These are phyloP conservation scores for Russula compacta DNA, from an alignment of 768 basidiomycete species.

Conservation along the genomic window DNA sequence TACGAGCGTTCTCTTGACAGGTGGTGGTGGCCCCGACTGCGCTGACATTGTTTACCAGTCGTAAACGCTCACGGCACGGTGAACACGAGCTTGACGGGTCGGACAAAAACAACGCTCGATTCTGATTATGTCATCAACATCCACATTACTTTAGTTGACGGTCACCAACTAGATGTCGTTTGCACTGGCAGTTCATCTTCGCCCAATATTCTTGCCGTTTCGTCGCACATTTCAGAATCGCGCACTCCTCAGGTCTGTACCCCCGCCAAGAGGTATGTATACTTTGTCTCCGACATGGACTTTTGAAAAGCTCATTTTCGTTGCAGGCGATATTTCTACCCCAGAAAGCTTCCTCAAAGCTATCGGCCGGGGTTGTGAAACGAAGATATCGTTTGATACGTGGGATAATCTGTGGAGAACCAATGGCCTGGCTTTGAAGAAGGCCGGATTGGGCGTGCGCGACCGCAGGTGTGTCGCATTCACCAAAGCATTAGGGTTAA, in stretches of 20 bases:
- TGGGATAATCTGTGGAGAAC: constrained; percentile 71
- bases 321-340: constrained; percentile 41
- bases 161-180: constrained; percentile 1
- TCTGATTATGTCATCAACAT: constrained; percentile 4
- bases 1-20: constrained; percentile 17
- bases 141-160: neutral
- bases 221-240: constrained; percentile 6
- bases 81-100: neutral
- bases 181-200: neutral
- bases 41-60: constrained; percentile 12
- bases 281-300: neutral
- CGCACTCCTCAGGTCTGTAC: neutral
- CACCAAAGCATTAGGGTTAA: neutral
- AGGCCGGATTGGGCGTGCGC: constrained; percentile 53
- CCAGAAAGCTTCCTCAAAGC: constrained; percentile 60
- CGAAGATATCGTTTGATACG: constrained; percentile 50
- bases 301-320: neutral
- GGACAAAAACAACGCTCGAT: too few species aligned
- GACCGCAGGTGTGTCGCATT: constrained; percentile 54
- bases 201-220: neutral
- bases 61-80: neutral
- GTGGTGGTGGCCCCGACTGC: constrained; percentile 15
- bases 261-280: neutral
- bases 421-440: constrained; percentile 47
- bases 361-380: constrained; percentile 61